phyloP scores from a whole-genome alignment of 169 alveolate species.

The Plasmodium yoelii region DNA sequence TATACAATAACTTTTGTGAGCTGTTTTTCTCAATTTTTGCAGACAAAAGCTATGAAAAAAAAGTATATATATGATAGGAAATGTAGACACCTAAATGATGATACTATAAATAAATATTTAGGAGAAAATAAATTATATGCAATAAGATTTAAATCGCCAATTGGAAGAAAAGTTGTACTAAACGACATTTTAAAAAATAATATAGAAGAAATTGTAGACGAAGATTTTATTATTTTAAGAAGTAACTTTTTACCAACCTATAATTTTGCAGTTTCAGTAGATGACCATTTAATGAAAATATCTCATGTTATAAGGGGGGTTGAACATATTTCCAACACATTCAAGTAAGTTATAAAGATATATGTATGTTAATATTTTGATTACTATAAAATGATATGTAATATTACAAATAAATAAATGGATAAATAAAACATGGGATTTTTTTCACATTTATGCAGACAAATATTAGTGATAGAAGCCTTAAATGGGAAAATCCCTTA shows the following conservation, averaged over 20 bases:
- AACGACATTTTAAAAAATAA: constrained; percentile 49
- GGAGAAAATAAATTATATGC: constrained; percentile 25
- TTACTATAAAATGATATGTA: not conserved
- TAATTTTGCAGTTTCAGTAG: constrained; percentile 88
- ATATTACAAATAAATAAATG: no score
- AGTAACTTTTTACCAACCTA: constrained; percentile 86
- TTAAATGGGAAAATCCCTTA: constrained; percentile 74
- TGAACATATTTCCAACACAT: constrained; percentile 86
- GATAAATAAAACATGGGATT: no score
- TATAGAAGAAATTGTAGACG: constrained; percentile 67
- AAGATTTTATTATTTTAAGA: constrained; percentile 84
- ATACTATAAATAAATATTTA: constrained; percentile 9
- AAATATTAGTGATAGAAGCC: constrained; percentile 74
- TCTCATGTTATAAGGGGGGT: constrained; percentile 88
- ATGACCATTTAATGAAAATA: constrained; percentile 85
- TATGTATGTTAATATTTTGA: not conserved
- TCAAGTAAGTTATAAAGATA: constrained; percentile 66
- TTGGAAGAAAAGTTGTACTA: constrained; percentile 36
- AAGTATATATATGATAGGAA: constrained; percentile 42
- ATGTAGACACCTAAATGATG: constrained; percentile 34
- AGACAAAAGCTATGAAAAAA: constrained; percentile 24
- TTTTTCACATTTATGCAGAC: constrained; percentile 18
- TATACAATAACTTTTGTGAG: no score
- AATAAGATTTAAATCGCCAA: constrained; percentile 58
- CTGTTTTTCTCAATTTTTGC: constrained; percentile 14